These are phyloP conservation scores for Geosiphon pyriformis DNA, from an alignment of 192 early-diverging fungal genomes.

Conservation along the genomic window DNA sequence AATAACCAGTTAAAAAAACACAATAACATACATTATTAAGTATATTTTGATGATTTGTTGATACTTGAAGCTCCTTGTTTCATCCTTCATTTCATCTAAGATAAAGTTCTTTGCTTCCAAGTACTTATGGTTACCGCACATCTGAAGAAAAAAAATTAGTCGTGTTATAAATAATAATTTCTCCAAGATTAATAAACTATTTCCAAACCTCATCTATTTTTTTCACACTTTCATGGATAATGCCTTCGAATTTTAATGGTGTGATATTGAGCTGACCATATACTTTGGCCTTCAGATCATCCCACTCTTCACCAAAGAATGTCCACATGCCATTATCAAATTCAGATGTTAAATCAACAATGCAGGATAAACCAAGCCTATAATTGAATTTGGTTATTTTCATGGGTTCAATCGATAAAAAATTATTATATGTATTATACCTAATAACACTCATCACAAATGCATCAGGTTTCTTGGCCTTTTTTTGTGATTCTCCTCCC, in stretches of 20 bases:
- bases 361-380: constrained; percentile 17
- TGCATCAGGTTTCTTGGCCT: constrained; percentile 3
- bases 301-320: constrained; percentile 23
- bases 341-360: constrained; percentile 20
- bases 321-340: constrained; percentile 14
- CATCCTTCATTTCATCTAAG: constrained; percentile 7
- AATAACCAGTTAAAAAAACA: too few relatives aligned
- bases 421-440: too few relatives aligned
- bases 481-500: constrained; percentile 2
- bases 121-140: constrained; percentile 4
- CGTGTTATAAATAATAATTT: constrained; percentile 3
- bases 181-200: constrained; percentile 4
- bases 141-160: constrained; percentile 1
- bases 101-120: neutral
- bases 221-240: constrained; percentile 6
- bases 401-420: too few relatives aligned
- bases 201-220: constrained; percentile 9
- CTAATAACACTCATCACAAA: too few relatives aligned
- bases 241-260: constrained; percentile 18
- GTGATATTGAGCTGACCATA: constrained; percentile 14
- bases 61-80: too few relatives aligned
- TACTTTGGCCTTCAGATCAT: constrained; percentile 13
- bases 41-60: too few relatives aligned
- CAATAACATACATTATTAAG: too few relatives aligned
- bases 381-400: neutral